Base-by-base conservation (phyloP, 2,329 filamentous ascomycete genomes). In the Colletotrichum sp. region DNA sequence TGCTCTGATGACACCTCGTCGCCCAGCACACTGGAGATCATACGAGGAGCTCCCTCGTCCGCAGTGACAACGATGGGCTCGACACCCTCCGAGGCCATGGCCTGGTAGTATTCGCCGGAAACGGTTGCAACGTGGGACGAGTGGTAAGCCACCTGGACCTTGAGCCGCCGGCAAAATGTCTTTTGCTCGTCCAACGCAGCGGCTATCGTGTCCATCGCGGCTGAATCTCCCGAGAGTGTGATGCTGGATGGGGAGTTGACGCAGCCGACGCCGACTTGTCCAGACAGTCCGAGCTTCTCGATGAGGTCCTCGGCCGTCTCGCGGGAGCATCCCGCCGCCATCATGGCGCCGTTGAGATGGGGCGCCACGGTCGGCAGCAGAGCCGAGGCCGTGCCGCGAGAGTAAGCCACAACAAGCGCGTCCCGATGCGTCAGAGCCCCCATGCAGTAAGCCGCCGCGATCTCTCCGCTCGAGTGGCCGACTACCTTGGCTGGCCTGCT, bases 381-480 rank as follows among this genome's bases (percentile, higher is more conserved):
- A 0, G 61, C 18, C 4, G 62, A 70, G 1, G 67, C 60, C 34
- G 26, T 71, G 2, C 72, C 72, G 2, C 72, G 69, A 8, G n/a
- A 72, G 52, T 71, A 75, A 1, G 72, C 72, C 8, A 61, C 55
- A 2, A 15, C 68, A 0, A 67, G 8, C 2, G 68, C 60, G 9
- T 75, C 72, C 12, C 62, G 36, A 15, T 66, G 68, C 1, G 68
- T 72, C 16, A 75, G 38, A 5, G 55, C 60, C 4, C 72, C 72
- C 0, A 70, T 38, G n/a, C 76, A 76, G 66, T 84, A 86, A 2
- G 84, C 84, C 5, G 85, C 85, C 13, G 81, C 82, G 58, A 86
- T 85, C 76, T 87, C 85, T 9, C 85, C 85, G 28, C 80, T 83
- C 1, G 83, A 85, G 70, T 87, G 85, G 2, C 85, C 85, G 2